Conservation (phyloP, 139 green algal species). For the Volvox africanus region DNA sequence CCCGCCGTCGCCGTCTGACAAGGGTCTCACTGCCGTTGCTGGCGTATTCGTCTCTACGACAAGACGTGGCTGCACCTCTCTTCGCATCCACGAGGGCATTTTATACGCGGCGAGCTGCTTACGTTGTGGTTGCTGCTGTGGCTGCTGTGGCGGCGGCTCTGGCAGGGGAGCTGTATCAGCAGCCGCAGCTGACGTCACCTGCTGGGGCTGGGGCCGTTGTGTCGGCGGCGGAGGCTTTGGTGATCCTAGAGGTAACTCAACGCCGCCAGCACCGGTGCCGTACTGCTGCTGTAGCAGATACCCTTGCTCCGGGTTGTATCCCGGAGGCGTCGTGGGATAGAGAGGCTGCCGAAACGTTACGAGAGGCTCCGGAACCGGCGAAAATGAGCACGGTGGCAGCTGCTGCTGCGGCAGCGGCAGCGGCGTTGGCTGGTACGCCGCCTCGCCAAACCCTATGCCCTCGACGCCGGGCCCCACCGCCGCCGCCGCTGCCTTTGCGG, state of each 20-base stretch:
- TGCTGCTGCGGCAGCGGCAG: background rate
- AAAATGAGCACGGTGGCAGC: background rate
- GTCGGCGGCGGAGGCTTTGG: background rate
- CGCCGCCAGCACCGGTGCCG: background rate
- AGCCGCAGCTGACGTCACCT: background rate
- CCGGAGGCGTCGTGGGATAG: too few species aligned
- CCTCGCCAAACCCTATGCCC: background rate
- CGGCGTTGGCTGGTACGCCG: background rate
- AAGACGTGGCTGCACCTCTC: constrained; percentile 1
- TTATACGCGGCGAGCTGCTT: constrained; percentile 10
- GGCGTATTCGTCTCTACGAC: background rate
- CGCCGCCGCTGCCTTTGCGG: background rate
- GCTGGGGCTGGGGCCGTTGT: background rate
- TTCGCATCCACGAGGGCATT: constrained; percentile 38
- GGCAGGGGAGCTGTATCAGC: too few species aligned
- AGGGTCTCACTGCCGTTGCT: too few species aligned
- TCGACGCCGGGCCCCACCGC: too few species aligned
- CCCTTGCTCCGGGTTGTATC: too few species aligned
- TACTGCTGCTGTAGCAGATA: background rate
- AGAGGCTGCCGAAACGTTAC: background rate
- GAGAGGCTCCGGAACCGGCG: background rate
- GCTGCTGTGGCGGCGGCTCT: background rate
- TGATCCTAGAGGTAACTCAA: background rate
- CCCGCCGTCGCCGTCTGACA: background rate
- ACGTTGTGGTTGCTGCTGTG: background rate